These are phyloP conservation scores for Trichoderma simmonsii DNA, from an alignment of 2,329 filamentous ascomycete genomes.

Conservation along the genomic window DNA sequence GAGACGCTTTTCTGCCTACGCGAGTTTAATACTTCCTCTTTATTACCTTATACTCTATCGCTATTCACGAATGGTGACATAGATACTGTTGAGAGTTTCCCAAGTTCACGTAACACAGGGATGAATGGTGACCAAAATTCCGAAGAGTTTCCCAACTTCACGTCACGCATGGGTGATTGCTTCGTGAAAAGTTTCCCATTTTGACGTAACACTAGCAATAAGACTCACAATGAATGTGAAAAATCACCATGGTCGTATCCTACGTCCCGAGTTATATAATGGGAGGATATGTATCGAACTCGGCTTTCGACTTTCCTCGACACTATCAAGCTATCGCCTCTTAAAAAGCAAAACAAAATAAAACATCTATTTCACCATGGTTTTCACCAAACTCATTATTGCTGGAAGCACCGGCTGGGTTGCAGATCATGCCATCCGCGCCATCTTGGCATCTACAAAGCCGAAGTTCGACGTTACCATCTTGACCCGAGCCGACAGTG, in stretches of 20 bases:
- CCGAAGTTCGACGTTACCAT: conserved; percentile 16
- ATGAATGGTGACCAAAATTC: neutral
- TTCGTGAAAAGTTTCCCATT: neutral
- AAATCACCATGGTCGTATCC: neutral
- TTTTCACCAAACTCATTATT: conserved; percentile 16
- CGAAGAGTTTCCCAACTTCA: neutral
- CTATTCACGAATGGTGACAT: neutral
- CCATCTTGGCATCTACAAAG: conserved; percentile 13
- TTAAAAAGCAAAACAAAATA: neutral
- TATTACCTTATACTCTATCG: neutral
- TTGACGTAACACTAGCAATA: neutral
- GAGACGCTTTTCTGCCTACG: neutral
- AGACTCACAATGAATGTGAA: neutral
- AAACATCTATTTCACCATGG: neutral
- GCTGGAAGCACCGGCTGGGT: conserved; percentile 12
- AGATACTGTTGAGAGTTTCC: neutral
- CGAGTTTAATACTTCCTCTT: neutral
- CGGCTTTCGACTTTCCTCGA: neutral
- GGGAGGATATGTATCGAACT: neutral
- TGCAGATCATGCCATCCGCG: neutral
- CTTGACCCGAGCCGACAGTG: conserved; percentile 6
- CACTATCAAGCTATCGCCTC: neutral
- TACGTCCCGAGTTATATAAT: neutral
- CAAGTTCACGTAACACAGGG: neutral
- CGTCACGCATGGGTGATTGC: neutral